Base-by-base conservation (phyloP, 331 rosid species). In the Acacia pycnantha region DNA sequence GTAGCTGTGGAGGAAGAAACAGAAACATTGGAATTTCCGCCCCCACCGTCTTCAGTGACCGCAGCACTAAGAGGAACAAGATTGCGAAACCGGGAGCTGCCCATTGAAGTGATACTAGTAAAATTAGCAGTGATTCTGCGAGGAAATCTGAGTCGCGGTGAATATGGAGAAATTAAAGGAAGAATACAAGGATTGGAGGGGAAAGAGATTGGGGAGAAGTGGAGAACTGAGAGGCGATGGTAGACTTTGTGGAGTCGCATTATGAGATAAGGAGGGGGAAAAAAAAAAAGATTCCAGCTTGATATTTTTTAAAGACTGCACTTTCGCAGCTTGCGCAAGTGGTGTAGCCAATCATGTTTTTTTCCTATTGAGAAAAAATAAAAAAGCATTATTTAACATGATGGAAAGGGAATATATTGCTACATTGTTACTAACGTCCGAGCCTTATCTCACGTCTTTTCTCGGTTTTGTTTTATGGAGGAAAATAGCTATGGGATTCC, bases 231-330 rank as follows among this genome's bases (percentile, higher is more conserved):
- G 33, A 93, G 33, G 44, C 94, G 92, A 82, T 84, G 96, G 70
- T 18, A 91, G 5, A 89, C 79, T 81, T 79, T 81, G 76, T 93
- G 92, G 24, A 95, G 77, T 70, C 87, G 92, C 92, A 86, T 89
- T 87, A 73, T 92, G 31, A 33, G 76, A 72, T 51, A 1, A 33
- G 37, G 37, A 33, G 31, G 31, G 2, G 2, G 2, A 33, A 33
- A 33, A 33, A 33, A 33, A 33, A 33, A 3, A 33, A 33, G 37
- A 22, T 77, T 53, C 74, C 58, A n/a, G 2, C 18, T 33, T 69
- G 43, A 62, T 86, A 59, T 76, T 86, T 65, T 33, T 18, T 6
- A 15, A 1, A 26, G 26, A 33, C 50, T 35, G 26, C 74, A 9
- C 41, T 54, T 53, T 53, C 46, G 77, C 59, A 5, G 47, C 59